Evolutionary conservation across 352 stramenopile species (phyloP).

Genomic region (Phytophthora rubi): DNA sequence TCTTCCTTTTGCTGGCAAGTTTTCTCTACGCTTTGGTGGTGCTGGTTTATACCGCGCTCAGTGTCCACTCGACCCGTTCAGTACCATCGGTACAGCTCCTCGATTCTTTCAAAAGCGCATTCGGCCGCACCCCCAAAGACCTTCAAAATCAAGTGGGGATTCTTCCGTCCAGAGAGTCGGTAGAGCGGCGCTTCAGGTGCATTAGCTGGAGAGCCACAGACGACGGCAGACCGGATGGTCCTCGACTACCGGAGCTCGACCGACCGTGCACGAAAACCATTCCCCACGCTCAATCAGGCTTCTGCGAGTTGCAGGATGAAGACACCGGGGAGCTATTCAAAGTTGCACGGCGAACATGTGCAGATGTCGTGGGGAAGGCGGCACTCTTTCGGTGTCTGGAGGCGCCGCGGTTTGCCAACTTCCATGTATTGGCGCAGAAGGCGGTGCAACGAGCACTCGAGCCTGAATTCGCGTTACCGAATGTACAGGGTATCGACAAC

Average conservation of each 20-base stretch:
- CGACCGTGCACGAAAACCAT: constrained; percentile 25
- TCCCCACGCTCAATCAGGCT: constrained; percentile 40
- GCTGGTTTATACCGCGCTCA: constrained; percentile 10
- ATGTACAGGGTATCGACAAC: not conserved
- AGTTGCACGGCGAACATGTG: constrained; percentile 37
- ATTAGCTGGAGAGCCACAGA: constrained; percentile 32
- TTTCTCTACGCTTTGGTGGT: constrained; percentile 19
- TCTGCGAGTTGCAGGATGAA: constrained; percentile 50
- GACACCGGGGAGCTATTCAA: constrained; percentile 33
- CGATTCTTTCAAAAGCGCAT: constrained; percentile 5
- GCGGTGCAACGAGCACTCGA: constrained; percentile 7
- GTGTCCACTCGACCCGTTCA: constrained; percentile 1
- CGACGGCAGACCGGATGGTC: constrained; percentile 20
- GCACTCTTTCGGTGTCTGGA: constrained; percentile 47
- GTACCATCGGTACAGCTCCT: constrained; percentile 1
- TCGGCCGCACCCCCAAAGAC: constrained; percentile 9
- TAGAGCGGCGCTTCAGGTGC: constrained; percentile 20
- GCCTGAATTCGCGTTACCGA: constrained; percentile 14
- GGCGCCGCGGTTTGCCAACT: constrained; percentile 46
- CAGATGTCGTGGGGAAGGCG: constrained; percentile 27
- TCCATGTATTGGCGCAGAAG: constrained; percentile 27
- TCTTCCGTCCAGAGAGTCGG: constrained; percentile 1
- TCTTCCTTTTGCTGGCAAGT: constrained; percentile 15
- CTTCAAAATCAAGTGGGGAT: constrained; percentile 18
- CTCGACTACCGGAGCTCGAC: constrained; percentile 22